Evolutionary conservation across 306 rosid genomes (phyloP).

Genomic region (Cucumis cinereus): DNA sequence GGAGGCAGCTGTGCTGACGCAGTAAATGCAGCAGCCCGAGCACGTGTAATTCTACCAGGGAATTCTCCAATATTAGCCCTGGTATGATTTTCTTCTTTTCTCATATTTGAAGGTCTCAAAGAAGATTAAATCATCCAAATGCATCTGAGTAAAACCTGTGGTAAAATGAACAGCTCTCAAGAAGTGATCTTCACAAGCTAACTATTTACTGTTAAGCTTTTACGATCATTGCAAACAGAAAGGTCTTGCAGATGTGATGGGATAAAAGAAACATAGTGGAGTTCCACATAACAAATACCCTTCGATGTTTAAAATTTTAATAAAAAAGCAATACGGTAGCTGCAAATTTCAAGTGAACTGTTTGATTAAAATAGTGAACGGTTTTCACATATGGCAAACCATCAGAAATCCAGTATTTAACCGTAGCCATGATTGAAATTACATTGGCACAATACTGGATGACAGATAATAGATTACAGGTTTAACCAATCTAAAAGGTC

Average conservation of each 20-base stretch:
- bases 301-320: not conserved
- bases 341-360: not conserved
- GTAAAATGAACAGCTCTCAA: not conserved
- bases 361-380: constrained; percentile 2
- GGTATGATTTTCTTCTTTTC: constrained; percentile 39
- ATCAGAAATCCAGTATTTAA: not conserved
- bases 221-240: not conserved
- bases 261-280: not conserved
- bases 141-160: constrained; percentile 15
- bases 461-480: not conserved
- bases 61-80: constrained; percentile 23
- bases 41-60: constrained; percentile 58
- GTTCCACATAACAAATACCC: not conserved
- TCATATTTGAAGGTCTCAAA: constrained; percentile 48
- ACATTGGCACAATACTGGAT: not conserved
- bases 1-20: constrained; percentile 43
- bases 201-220: not conserved
- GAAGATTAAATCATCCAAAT: constrained; percentile 19
- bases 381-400: not conserved
- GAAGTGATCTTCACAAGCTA: not conserved
- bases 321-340: not conserved
- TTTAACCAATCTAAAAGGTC: not conserved
- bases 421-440: not conserved
- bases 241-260: not conserved
- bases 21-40: constrained; percentile 48